phyloP scores from a whole-genome alignment of 2,329 filamentous ascomycete species.

The Fusarium nurragi region DNA sequence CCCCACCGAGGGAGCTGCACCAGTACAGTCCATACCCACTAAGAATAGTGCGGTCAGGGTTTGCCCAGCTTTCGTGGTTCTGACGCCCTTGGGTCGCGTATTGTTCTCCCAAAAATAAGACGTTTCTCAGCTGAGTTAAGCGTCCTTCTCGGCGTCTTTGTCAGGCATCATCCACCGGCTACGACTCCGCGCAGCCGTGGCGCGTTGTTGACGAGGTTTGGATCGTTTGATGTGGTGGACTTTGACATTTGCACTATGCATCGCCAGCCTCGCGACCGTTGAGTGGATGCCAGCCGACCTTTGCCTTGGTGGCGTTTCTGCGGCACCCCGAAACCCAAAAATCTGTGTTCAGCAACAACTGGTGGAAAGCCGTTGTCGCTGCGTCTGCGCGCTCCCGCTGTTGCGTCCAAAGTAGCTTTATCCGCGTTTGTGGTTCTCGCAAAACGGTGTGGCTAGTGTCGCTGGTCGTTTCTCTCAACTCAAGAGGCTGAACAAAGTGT shows the following conservation, averaged over 20 bases:
- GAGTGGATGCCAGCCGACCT: constrained; percentile 23
- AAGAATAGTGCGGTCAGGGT: constrained; percentile 37
- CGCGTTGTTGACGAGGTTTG: constrained; percentile 37
- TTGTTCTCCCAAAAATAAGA: constrained; percentile 23
- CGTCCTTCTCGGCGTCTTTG: constrained; percentile 33
- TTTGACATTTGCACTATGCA: constrained; percentile 14
- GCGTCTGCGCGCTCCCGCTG: constrained; percentile 7
- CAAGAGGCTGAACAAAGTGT: constrained; percentile 28
- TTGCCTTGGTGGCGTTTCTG: constrained; percentile 28
- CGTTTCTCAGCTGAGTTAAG: constrained; percentile 43
- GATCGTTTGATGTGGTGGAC: constrained; percentile 23
- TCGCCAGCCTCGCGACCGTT: constrained; percentile 37
- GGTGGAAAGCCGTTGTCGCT: constrained; percentile 8
- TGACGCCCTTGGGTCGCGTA: constrained; percentile 20
- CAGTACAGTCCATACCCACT: constrained; percentile 27
- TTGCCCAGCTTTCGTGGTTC: constrained; percentile 38
- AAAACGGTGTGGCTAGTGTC: constrained; percentile 39
- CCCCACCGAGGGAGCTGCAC: constrained; percentile 39
- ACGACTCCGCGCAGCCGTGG: constrained; percentile 28
- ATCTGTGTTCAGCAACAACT: constrained; percentile 19
- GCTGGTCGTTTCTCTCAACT: constrained; percentile 23
- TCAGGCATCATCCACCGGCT: constrained; percentile 36
- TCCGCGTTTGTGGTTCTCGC: constrained; percentile 8
- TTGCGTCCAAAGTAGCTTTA: constrained; percentile 8
- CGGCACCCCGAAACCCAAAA: constrained; percentile 15